phyloP scores from a whole-genome alignment of 116 monocot species.

The Cymodocea nodosa region DNA sequence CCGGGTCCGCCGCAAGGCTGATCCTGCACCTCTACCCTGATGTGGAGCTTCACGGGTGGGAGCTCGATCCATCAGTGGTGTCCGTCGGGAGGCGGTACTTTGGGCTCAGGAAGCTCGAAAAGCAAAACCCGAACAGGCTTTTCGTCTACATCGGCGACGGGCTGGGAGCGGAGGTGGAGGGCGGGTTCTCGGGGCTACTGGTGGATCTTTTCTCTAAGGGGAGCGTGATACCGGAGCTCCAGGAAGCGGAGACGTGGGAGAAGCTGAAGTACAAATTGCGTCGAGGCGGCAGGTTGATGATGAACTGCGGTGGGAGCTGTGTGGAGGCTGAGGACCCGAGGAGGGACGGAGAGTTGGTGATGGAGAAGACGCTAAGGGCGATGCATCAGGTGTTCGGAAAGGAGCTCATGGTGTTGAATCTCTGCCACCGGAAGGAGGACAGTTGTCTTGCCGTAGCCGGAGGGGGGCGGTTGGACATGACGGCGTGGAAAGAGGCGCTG shows the following conservation, averaged over 20 bases:
- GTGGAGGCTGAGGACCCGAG: slow-evolving; percentile 48
- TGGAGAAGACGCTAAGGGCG: slow-evolving; percentile 36
- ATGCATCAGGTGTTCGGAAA: slow-evolving; percentile 34
- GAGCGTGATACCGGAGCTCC: slow-evolving; percentile 56
- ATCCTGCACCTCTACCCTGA: slow-evolving; percentile 44
- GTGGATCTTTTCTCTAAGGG: slow-evolving; percentile 74
- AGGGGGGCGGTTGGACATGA: slow-evolving; percentile 14
- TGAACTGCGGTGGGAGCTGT: slow-evolving; percentile 61
- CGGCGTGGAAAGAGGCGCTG: slow-evolving; percentile 39
- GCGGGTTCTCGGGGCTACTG: slow-evolving; percentile 45
- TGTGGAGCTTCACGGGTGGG: slow-evolving; percentile 57
- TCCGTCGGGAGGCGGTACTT: slow-evolving; percentile 52
- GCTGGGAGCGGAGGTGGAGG: slow-evolving; percentile 23
- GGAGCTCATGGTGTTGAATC: slow-evolving; percentile 35
- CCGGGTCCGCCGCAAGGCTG: slow-evolving; percentile 57
- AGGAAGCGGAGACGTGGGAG: slow-evolving; percentile 41
- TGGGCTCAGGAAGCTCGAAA: slow-evolving; percentile 50
- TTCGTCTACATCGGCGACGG: slow-evolving; percentile 56
- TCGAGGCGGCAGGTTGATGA: slow-evolving; percentile 51
- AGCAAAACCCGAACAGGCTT: slow-evolving; percentile 18
- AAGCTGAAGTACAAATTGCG: slow-evolving; percentile 25
- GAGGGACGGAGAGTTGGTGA: slow-evolving; percentile 46
- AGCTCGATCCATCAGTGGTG: slow-evolving; percentile 70
- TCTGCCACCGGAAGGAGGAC: slow-evolving; percentile 30
- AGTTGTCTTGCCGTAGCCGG: slow-evolving; percentile 49